A percentile compares a stretch with the other conserved stretches of the same genome.
Evolutionary conservation across 2,329 filamentous ascomycete genomes (phyloP).

Genomic region (Aspergillus awamori): DNA sequence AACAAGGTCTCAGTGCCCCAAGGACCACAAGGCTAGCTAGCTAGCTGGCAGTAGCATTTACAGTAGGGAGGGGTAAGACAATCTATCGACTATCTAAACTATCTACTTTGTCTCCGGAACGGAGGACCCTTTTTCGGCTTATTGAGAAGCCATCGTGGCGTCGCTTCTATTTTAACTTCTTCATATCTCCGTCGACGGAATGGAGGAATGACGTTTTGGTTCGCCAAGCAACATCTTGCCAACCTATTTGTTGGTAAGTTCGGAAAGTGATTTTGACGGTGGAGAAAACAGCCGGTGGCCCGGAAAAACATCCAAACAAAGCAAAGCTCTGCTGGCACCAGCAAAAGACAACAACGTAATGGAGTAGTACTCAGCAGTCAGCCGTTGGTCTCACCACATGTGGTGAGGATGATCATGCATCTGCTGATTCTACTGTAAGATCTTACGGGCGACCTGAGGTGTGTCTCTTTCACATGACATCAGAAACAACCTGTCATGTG

Average conservation of each 20-base stretch:
- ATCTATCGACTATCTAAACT: no score
- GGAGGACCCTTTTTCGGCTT: not conserved
- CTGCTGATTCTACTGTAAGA: not conserved
- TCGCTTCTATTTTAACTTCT: not conserved
- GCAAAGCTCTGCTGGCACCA: not conserved
- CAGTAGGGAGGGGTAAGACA: no score
- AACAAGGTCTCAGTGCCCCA: not conserved
- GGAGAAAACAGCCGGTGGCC: not conserved
- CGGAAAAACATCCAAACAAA: not conserved
- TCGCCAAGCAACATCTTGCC: not conserved
- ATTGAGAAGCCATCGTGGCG: not conserved
- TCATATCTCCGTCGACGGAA: not conserved
- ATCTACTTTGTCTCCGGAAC: no score
- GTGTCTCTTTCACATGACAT: slow-evolving; percentile 3
- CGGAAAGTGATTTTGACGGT: not conserved
- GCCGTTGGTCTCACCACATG: not conserved
- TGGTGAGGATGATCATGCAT: not conserved
- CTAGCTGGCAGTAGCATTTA: no score
- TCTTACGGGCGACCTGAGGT: not conserved
- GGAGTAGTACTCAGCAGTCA: not conserved
- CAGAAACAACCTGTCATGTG: slow-evolving; percentile 9
- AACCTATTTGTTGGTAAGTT: not conserved
- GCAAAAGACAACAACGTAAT: not conserved
- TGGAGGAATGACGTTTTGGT: not conserved
- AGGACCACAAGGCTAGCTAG: not conserved